Percentiles rank a stretch among this genome's conserved stretches.
Evolutionary conservation across 495 filamentous ascomycete genomes (phyloP).

Genomic region (Bathelium albidoporum): DNA sequence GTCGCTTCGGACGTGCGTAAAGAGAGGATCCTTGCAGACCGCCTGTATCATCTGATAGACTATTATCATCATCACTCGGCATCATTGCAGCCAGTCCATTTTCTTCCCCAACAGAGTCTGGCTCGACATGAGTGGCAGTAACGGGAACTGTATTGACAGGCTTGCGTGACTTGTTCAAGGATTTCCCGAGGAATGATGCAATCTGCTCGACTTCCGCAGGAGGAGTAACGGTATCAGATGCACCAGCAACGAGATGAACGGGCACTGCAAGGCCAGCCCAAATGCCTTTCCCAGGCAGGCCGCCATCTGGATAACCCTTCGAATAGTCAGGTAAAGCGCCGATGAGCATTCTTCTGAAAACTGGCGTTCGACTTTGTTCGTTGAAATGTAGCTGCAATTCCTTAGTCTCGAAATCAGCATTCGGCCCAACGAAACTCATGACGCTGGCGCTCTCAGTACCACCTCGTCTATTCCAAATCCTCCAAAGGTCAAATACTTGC

Average conservation of each 20-base stretch:
- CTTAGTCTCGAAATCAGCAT: conserved; percentile 64
- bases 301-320: conserved; percentile 42
- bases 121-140: not conserved
- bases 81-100: conserved; percentile 21
- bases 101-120: conserved; percentile 24
- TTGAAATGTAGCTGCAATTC: conserved; percentile 77
- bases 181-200: conserved; percentile 42
- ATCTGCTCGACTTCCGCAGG: conserved; percentile 63
- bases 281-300: conserved; percentile 55
- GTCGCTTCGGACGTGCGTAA: not conserved
- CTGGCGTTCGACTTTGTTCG: conserved; percentile 64
- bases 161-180: conserved; percentile 10
- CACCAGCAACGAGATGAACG: conserved; percentile 68
- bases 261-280: conserved; percentile 68
- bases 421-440: conserved; percentile 61
- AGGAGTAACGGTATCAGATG: conserved; percentile 63
- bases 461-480: conserved; percentile 71
- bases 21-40: not conserved
- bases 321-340: conserved; percentile 52
- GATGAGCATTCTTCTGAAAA: conserved; percentile 76
- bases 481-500: conserved; percentile 64
- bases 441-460: conserved; percentile 71
- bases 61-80: not conserved
- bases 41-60: not conserved
- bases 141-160: not conserved